These are phyloP conservation scores for Alternaria postmessia DNA, from an alignment of 2,329 filamentous ascomycete species.

Conservation along the genomic window DNA sequence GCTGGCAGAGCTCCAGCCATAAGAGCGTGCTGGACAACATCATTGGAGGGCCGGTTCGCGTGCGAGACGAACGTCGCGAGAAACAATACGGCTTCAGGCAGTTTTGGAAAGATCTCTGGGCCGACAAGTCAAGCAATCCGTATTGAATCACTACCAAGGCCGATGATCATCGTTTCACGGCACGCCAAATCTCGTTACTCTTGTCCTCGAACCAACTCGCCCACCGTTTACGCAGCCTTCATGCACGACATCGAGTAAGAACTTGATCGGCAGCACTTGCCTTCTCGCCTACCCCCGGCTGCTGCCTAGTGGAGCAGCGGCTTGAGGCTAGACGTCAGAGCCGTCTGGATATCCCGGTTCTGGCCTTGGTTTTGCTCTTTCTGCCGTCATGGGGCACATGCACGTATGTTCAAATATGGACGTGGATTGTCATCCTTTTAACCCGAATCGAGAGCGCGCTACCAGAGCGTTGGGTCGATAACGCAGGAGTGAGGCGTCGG, in stretches of 20 bases:
- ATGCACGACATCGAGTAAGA: constrained; percentile 3
- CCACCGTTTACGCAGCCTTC: constrained; percentile 1
- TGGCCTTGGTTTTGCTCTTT: background rate
- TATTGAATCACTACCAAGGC: constrained; percentile 12
- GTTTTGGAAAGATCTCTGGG: constrained; percentile 85
- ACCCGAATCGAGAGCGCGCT: constrained; percentile 9
- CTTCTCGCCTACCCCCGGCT: constrained; percentile 13
- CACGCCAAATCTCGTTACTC: background rate
- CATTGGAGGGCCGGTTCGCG: constrained; percentile 61
- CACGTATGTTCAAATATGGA: constrained; percentile 14
- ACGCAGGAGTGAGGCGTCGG: constrained; percentile 16
- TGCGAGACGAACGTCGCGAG: constrained; percentile 77
- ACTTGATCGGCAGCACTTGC: constrained; percentile 6
- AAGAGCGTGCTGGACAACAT: constrained; percentile 70
- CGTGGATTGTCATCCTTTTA: background rate
- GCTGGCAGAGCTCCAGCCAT: constrained; percentile 50
- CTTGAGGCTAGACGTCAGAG: background rate
- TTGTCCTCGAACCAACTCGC: background rate
- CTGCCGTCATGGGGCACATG: constrained; percentile 10
- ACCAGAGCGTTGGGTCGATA: constrained; percentile 19
- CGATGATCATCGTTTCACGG: constrained; percentile 1
- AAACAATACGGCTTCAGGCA: constrained; percentile 84
- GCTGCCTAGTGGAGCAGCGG: background rate
- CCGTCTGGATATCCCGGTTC: background rate
- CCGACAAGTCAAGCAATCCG: constrained; percentile 14